Percentiles rank a stretch among this genome's conserved stretches.
Evolutionary conservation across 2,329 filamentous ascomycete species (phyloP).

Genomic region (Rutstroemia sydowiana): DNA sequence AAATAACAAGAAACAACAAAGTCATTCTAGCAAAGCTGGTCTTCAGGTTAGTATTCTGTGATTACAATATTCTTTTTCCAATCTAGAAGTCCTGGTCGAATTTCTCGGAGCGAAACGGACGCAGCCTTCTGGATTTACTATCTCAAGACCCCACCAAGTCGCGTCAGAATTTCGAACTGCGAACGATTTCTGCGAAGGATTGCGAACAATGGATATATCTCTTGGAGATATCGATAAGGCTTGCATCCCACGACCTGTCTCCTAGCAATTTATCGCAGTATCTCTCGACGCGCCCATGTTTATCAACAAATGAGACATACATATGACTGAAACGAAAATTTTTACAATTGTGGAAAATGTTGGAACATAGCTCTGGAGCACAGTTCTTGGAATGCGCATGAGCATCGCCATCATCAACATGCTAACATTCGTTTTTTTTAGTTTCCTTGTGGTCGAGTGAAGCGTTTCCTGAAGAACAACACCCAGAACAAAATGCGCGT

Average conservation of each 20-base stretch:
- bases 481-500: slow-evolving; percentile 99
- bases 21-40: slow-evolving; percentile 32
- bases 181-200: slow-evolving; percentile 4
- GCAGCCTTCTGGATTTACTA: slow-evolving; percentile 11
- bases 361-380: not conserved
- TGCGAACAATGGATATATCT: not conserved
- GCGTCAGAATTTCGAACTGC: slow-evolving; percentile 20
- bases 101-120: not conserved
- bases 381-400: not conserved
- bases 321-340: slow-evolving; percentile 5
- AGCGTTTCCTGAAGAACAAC: slow-evolving; percentile 99
- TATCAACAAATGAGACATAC: slow-evolving; percentile 17
- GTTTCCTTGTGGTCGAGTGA: slow-evolving; percentile 99
- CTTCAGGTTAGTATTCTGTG: slow-evolving; percentile 30
- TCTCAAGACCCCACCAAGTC: slow-evolving; percentile 25
- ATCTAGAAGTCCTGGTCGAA: not conserved
- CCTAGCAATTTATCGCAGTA: not conserved
- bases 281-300: slow-evolving; percentile 18
- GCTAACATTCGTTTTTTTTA: slow-evolving; percentile 38
- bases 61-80: not conserved
- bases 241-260: not conserved
- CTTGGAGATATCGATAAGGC: not conserved
- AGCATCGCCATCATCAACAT: not conserved
- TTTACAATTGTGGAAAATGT: not conserved
- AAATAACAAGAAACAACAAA: slow-evolving; percentile 32